Evolutionary conservation across 2,329 filamentous ascomycete species (phyloP).

Genomic region (Graphiopsis chlorocephala): DNA sequence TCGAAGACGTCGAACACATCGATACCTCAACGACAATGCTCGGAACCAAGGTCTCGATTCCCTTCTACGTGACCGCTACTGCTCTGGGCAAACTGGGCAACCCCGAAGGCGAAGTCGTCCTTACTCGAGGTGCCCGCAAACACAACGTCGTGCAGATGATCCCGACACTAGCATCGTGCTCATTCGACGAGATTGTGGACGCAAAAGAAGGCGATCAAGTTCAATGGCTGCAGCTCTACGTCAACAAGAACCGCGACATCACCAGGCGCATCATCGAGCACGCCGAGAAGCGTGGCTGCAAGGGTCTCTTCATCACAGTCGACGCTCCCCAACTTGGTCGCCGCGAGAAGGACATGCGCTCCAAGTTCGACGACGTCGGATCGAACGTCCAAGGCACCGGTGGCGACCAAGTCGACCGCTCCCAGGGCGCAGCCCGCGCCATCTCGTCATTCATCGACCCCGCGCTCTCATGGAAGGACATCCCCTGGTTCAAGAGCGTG

Average conservation of each 20-base stretch:
- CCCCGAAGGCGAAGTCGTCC: slow-evolving; percentile 86
- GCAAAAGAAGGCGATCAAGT: slow-evolving; percentile 75
- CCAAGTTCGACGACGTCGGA: slow-evolving; percentile 71
- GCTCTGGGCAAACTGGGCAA: slow-evolving; percentile 93
- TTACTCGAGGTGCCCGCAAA: slow-evolving; percentile 78
- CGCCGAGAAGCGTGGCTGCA: slow-evolving; percentile 87
- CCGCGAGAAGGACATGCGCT: slow-evolving; percentile 96
- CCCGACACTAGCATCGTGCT: slow-evolving; percentile 91
- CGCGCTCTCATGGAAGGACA: slow-evolving; percentile 83
- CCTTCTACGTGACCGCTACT: slow-evolving; percentile 95
- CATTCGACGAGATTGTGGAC: slow-evolving; percentile 95
- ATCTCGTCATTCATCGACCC: slow-evolving; percentile 98
- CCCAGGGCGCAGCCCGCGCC: slow-evolving; percentile 87
- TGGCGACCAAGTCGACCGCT: slow-evolving; percentile 73
- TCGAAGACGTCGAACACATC: slow-evolving; percentile 84
- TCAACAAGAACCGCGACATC: slow-evolving; percentile 92
- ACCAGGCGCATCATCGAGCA: slow-evolving; percentile 88
- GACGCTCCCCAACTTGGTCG: slow-evolving; percentile 94
- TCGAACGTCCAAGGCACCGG: slow-evolving; percentile 71
- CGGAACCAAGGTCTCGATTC: slow-evolving; percentile 75
- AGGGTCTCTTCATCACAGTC: slow-evolving; percentile 95
- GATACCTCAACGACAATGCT: slow-evolving; percentile 93
- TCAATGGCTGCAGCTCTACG: slow-evolving; percentile 85
- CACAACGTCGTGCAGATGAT: slow-evolving; percentile 98
- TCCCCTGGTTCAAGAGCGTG: slow-evolving; percentile 81